Base-by-base conservation (phyloP, 495 filamentous ascomycete species). In the Penicillium robsamsonii region DNA sequence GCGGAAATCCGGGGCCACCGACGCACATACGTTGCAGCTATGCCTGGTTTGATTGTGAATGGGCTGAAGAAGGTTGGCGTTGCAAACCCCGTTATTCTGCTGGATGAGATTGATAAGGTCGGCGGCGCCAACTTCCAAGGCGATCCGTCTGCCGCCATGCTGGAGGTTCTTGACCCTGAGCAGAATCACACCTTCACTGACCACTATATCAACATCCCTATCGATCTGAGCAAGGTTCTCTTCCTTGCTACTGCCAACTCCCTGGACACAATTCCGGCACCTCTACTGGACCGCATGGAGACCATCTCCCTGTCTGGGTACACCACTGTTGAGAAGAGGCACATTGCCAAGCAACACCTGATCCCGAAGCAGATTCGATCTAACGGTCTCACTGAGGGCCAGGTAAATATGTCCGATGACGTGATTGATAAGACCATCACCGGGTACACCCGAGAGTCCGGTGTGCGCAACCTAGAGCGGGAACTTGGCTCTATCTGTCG, bases 221-320 rank as follows among this genome's bases (percentile, higher is more conserved):
- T 97, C 56, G 95, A 99, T 70, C 76, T 99, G 35, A 95, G 90
- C 74, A 96, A 96, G 73, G 89, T 99, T 17, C 82, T 97, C 8
- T 99, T 99, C 74, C 96, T 99, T 59, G 94, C 94, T n/a, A 99
- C 94, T 10, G 94, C 94, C 17, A 99, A 99, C 73, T 91, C 85
- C 1, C 84, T 97, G 31, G 92, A 97, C 64, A 97, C 94, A 5
- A 99, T 99, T 56, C 92, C 95, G 7, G 80, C 92, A 12, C 91
- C 94, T 15, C 77, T 99, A n/a, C 83, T 97, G 0, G 94, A 99
- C 73, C 85, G 94, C 30, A 97, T 97, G 94, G 94, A 99, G 77
- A 94, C 86, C 1, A 92, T 97, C 50, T 79, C 84, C 53, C 82
- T 99, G 25, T 88, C 90, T 12, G 94, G 95, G 64, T 99, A 99